Evolutionary conservation across 768 basidiomycete species (phyloP).

Genomic region (Pleurotus ostreatus): DNA sequence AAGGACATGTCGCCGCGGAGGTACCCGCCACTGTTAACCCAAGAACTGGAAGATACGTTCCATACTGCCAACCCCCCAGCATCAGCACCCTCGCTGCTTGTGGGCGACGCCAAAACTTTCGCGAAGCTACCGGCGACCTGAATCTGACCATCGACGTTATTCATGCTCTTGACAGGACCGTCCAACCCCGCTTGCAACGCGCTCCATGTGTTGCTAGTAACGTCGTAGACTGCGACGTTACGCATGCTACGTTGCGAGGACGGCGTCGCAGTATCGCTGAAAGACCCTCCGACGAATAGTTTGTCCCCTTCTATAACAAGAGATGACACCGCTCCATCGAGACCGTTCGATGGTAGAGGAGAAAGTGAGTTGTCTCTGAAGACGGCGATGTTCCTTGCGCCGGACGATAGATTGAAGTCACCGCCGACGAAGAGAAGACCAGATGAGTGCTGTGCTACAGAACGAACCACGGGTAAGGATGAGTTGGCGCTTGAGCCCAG

Average conservation of each 20-base stretch:
- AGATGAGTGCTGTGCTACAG: conserved; percentile 63
- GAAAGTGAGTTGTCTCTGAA: conserved; percentile 58
- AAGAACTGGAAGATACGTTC: conserved; percentile 54
- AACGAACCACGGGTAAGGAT: conserved; percentile 37
- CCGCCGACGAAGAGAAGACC: conserved; percentile 74
- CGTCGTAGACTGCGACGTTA: conserved; percentile 70
- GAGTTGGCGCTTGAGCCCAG: conserved; percentile 45
- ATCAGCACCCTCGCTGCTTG: conserved; percentile 28
- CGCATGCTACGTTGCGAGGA: conserved; percentile 49
- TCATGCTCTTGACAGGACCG: conserved; percentile 66
- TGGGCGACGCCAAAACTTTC: conserved; percentile 27
- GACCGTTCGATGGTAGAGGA: conserved; percentile 57
- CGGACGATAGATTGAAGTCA: conserved; percentile 58
- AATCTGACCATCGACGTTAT: conserved; percentile 44
- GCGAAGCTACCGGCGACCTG: conserved; percentile 79
- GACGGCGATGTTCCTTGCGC: conserved; percentile 66
- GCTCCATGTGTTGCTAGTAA: conserved; percentile 61
- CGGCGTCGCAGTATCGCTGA: conserved; percentile 60
- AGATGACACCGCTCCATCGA: conserved; percentile 76
- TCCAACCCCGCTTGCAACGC: conserved; percentile 71
- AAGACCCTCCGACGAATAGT: conserved; percentile 86
- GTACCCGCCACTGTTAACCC: conserved; percentile 77
- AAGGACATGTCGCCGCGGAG: conserved; percentile 68
- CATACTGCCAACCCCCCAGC: conserved; percentile 72
- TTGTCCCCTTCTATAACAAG: conserved; percentile 58